Percentiles rank a stretch among this genome's conserved stretches.
Conservation (phyloP, 768 basidiomycete species). For the Tylopilus plumbeoviolaceoides region DNA sequence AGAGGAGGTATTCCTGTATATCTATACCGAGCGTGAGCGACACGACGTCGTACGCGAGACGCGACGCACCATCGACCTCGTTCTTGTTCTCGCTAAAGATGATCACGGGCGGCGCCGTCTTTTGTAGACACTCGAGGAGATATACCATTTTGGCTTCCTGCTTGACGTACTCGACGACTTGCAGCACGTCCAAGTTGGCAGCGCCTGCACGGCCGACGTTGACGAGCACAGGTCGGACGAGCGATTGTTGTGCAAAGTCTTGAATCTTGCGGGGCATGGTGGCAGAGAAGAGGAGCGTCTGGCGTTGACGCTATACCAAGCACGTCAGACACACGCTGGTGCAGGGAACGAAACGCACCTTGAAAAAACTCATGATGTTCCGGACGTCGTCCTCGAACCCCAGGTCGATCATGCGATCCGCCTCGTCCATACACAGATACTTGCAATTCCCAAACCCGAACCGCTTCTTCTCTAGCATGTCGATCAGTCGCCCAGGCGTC, state of each 20-base stretch:
- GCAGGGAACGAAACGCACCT: conserved; percentile 58
- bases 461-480: conserved; percentile 95
- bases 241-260: conserved; percentile 94
- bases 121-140: conserved; percentile 93
- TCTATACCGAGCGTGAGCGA: conserved; percentile 46
- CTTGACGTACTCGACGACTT: conserved; percentile 98
- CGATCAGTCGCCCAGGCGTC: conserved; percentile 93
- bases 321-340: conserved; percentile 5
- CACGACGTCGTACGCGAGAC: background rate
- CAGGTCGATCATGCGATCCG: conserved; percentile 98
- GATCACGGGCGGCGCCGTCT: conserved; percentile 97
- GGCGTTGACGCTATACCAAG: conserved; percentile 74
- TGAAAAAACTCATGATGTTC: conserved; percentile 99
- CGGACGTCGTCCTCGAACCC: conserved; percentile 99
- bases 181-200: conserved; percentile 93
- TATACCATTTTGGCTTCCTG: conserved; percentile 99
- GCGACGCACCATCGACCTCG: conserved; percentile 87
- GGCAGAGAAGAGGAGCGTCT: conserved; percentile 95
- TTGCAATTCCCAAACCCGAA: conserved; percentile 94
- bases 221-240: conserved; percentile 92
- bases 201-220: conserved; percentile 98
- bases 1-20: conserved; percentile 94
- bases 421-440: conserved; percentile 98
- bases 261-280: conserved; percentile 99
- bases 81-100: conserved; percentile 99